Evolutionary conservation across 768 basidiomycete species (phyloP).

Genomic region (Xerocomus brunneocitrinus): DNA sequence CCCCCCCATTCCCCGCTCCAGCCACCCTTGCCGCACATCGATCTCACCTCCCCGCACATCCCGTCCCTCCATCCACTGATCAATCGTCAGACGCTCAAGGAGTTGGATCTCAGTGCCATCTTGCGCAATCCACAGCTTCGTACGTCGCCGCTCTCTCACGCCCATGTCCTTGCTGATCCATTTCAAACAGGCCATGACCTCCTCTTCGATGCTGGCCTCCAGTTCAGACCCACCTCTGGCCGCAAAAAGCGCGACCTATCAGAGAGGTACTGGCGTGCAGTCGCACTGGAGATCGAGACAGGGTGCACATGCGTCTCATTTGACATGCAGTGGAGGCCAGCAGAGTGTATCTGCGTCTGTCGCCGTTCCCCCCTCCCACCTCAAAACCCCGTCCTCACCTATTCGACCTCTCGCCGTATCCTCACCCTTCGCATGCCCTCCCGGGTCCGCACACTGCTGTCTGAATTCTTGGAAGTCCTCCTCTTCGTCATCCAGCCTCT

Average conservation of each 20-base stretch:
- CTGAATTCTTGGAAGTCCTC: slow-evolving; percentile 77
- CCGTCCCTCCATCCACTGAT: slow-evolving; percentile 72
- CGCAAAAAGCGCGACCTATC: slow-evolving; percentile 66
- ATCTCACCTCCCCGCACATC: slow-evolving; percentile 49
- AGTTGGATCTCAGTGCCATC: slow-evolving; percentile 81
- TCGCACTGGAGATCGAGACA: slow-evolving; percentile 68
- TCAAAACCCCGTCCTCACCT: slow-evolving; percentile 40
- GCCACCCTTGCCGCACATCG: slow-evolving; percentile 33
- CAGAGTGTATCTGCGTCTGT: slow-evolving; percentile 53
- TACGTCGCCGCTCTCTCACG: slow-evolving; percentile 39
- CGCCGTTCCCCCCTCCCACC: slow-evolving; percentile 40
- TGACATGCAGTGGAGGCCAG: slow-evolving; percentile 53
- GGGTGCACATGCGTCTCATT: slow-evolving; percentile 86
- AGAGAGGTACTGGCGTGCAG: slow-evolving; percentile 82
- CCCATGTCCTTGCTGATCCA: not conserved
- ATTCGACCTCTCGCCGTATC: slow-evolving; percentile 40
- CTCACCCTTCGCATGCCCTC: slow-evolving; percentile 67
- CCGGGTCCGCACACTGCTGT: slow-evolving; percentile 62
- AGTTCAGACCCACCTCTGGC: slow-evolving; percentile 74
- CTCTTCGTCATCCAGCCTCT: slow-evolving; percentile 81
- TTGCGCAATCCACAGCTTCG: slow-evolving; percentile 88
- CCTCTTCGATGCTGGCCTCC: slow-evolving; percentile 80
- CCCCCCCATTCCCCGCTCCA: slow-evolving; percentile 25
- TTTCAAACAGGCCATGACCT: slow-evolving; percentile 70
- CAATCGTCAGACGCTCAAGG: slow-evolving; percentile 76